These are phyloP conservation scores for Hibiscus mutabilis DNA, from an alignment of 345 rosid genomes.

Conservation along the genomic window DNA sequence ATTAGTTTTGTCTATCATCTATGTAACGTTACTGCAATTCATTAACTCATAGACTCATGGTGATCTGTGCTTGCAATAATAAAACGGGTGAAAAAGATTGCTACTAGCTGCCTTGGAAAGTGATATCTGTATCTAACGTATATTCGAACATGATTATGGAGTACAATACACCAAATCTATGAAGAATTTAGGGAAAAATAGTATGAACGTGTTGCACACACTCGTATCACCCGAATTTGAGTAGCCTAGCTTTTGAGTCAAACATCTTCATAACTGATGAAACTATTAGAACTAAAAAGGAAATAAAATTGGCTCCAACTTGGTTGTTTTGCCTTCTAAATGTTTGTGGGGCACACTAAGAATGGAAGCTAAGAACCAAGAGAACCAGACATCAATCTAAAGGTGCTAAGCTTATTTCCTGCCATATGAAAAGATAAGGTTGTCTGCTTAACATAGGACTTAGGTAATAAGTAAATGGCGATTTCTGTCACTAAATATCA, in stretches of 20 bases:
- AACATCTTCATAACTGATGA: not conserved
- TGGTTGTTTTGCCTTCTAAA: not conserved
- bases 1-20: not conserved
- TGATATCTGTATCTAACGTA: not conserved
- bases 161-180: not conserved
- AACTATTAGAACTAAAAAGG: not conserved
- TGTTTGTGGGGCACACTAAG: not conserved
- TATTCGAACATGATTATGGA: not conserved
- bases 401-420: not conserved
- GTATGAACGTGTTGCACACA: not conserved
- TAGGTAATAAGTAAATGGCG: not conserved
- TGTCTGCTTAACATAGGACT: not conserved
- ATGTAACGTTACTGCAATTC: not conserved
- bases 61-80: not conserved
- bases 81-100: not conserved
- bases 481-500: conserved; percentile 16
- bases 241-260: not conserved
- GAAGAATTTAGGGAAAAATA: not conserved
- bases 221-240: not conserved
- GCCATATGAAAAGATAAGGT: conserved; percentile 21
- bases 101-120: not conserved
- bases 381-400: not conserved
- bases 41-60: not conserved
- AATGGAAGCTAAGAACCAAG: not conserved
- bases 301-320: not conserved